Base-by-base conservation (phyloP, 805 yeast species). In the Ogataea degrootiae region DNA sequence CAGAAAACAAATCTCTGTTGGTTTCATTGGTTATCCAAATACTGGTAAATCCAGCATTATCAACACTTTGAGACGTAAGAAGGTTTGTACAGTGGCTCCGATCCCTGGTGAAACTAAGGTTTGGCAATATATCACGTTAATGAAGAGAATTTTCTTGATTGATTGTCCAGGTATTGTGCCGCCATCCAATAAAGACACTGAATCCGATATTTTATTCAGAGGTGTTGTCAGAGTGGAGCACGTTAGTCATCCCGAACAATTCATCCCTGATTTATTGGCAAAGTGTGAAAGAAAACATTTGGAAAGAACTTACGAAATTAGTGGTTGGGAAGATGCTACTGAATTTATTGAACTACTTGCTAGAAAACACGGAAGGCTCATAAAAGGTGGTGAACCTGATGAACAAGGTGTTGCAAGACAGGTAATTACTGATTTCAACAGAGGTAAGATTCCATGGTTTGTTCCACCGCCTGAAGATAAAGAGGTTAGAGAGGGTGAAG, bases 111-210 rank as follows among this genome's bases (percentile, higher is more conserved):
- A 92, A 66, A 92, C 99, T 34, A 92, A 92, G 69, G 97, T 92
- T 40, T 92, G 99, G 99, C 99, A 92, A 74, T 92, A 92, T 72
- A 91, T 92, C 60, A 91, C 99, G 4, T 75, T 92, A 59, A 92
- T 94, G 97, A 92, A 92, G 75, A 80, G 92, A 56, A 92, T 92
- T 44, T 92, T 91, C 70, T 73, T 92, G 60, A 94, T 92, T 61
- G 99, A 92, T 71, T 94, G 99, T 75, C 99, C 99, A 2, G 99
- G 99, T 70, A 92, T 92, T 63, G 99, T 92, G 19, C 99, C 99
- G 9, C 99, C 99, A 26, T 86, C 95, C 16, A 65, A 82, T 29
- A 89, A 83, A 60, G 99, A 94, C 66, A 70, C 92, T 1, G 96
- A 89, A 65, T 82, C 96, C 26, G 98, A 92, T 67, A 89, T 92